A percentile compares a stretch with the other conserved stretches of the same genome.
Conservation (phyloP, 257 asterid genomes). For the Fraxinus pennsylvanica region DNA sequence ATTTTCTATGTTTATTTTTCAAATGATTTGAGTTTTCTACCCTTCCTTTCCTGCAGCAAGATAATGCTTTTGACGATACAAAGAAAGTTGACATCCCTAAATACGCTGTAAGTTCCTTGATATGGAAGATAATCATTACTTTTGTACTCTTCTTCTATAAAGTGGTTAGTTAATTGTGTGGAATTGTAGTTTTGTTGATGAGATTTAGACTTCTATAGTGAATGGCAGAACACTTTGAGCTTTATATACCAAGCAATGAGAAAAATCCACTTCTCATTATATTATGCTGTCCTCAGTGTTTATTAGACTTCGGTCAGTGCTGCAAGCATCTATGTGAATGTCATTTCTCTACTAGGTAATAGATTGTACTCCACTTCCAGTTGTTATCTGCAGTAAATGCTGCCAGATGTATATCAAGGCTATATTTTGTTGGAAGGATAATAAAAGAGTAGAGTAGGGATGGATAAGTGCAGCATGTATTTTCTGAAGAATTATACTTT, state of each 20-base stretch:
- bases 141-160: constrained; percentile 2
- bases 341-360: neutral
- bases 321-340: neutral
- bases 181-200: neutral
- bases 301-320: neutral
- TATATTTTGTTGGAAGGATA: neutral
- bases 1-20: constrained; percentile 24
- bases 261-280: neutral
- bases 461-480: neutral
- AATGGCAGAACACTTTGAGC: neutral
- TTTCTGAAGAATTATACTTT: neutral
- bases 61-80: constrained; percentile 30
- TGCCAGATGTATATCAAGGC: neutral
- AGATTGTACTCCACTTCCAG: constrained; percentile 4
- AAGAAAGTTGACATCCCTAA: constrained; percentile 59
- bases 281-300: constrained; percentile 1
- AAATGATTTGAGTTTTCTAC: constrained; percentile 9
- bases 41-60: constrained; percentile 47
- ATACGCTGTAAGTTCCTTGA: constrained; percentile 78
- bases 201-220: neutral
- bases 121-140: constrained; percentile 18
- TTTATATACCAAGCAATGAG: constrained; percentile 3
- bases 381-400: constrained; percentile 17
- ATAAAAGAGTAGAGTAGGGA: neutral
- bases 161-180: neutral